Base-by-base conservation (phyloP, 1,139 yeast genomes). In the Hanseniaspora gamundiae region DNA sequence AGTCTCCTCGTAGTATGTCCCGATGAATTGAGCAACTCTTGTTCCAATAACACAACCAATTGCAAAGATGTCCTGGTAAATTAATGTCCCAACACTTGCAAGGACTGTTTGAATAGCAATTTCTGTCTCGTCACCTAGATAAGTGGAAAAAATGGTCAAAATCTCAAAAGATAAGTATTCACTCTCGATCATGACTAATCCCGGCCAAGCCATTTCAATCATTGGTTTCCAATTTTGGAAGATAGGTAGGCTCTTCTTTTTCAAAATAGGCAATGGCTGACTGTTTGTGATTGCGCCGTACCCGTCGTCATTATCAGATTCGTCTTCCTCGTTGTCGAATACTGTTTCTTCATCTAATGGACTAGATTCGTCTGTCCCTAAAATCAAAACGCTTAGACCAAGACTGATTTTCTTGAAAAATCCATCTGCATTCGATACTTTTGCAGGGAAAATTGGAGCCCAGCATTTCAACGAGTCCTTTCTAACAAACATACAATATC, bases 401-500 rank as follows among this genome's bases (percentile, higher is more conserved):
- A n/a, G 17, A 2, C 36, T 13, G 4, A 33, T 10, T 33, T 17
- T 33, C n/a, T 4, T 19, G 7, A 33, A 33, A 17, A 17, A 16
- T 4, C 21, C 21, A 17, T 33, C n/a, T 44, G 40, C 39, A 17
- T 44, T 26, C 4, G 36, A 26, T 17, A 43, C 42, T 16, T 40
- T 17, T 6, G n/a, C 11, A 2, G 36, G 36, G n/a, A 33, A 33
- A 14, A 51, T 35, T 4, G 53, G 51, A 38, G 49, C 44, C 52
- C 52, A 48, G 27, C 53, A 30, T 68, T 68, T 65, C n/a, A 47
- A 35, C 7, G 41, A 30, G 19, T 51, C 51, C 2, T 53, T 52
- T 66, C 69, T 66, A 24, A 81, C 62, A 49, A 71, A 69, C 4
- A 65, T 52, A 2, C 78, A 74, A 57, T 81, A 83, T 1, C 61